Percentiles rank a stretch among this genome's conserved stretches.
These are phyloP conservation scores for Aspergillus sparsus DNA, from an alignment of 495 filamentous ascomycete species.

Conservation along the genomic window DNA sequence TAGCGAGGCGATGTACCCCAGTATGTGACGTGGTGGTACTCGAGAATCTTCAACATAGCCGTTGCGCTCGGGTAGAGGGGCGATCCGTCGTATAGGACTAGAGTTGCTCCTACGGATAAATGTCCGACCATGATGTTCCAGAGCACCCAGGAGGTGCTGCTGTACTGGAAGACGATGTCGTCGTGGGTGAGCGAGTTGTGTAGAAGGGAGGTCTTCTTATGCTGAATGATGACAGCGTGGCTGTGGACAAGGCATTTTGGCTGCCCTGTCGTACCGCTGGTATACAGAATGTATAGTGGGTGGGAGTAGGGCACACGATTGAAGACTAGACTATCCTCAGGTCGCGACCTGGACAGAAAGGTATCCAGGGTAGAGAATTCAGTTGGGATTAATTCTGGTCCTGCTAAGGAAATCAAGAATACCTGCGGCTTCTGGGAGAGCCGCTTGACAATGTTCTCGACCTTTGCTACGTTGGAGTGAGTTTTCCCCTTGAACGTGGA, in stretches of 20 bases:
- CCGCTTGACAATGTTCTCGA: not conserved
- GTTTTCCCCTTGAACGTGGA: not conserved
- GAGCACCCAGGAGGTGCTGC: not conserved
- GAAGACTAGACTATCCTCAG: not conserved
- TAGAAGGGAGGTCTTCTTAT: not conserved
- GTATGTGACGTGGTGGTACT: conserved; percentile 46
- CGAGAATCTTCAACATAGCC: conserved; percentile 60
- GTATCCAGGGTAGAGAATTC: not conserved
- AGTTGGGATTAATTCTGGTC: not conserved
- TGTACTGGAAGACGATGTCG: not conserved
- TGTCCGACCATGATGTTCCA: not conserved
- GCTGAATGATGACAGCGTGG: not conserved
- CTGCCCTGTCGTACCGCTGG: not conserved
- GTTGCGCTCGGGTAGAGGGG: conserved; percentile 67
- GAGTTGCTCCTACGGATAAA: not conserved
- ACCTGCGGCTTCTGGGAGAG: not conserved
- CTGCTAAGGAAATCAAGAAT: not conserved
- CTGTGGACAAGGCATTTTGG: not conserved
- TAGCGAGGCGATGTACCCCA: conserved; percentile 75
- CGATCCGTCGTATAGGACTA: conserved; percentile 63
- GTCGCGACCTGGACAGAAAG: not conserved
- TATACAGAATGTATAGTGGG: not conserved
- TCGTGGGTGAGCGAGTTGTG: not conserved
- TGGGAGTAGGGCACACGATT: not conserved
- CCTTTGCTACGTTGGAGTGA: not conserved